These are phyloP conservation scores for Hypoxylon perforatum DNA, from an alignment of 495 filamentous ascomycete species.

Conservation along the genomic window DNA sequence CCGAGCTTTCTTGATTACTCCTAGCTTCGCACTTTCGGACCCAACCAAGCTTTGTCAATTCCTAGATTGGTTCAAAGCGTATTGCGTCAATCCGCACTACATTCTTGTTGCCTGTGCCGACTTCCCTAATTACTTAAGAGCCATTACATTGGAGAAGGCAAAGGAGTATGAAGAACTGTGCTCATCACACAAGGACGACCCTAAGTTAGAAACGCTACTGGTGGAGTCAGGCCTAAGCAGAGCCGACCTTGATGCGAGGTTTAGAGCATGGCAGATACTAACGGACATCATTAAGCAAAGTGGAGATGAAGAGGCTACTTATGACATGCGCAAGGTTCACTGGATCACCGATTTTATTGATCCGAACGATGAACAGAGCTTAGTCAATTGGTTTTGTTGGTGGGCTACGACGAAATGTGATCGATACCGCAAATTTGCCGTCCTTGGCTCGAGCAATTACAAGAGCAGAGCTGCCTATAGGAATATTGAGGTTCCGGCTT, in stretches of 20 bases:
- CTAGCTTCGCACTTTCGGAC: constrained; percentile 68
- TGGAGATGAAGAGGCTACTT: constrained; percentile 41
- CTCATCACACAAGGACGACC: constrained; percentile 9
- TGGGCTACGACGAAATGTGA: constrained; percentile 61
- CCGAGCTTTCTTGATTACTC: constrained; percentile 69
- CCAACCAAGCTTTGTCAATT: constrained; percentile 61
- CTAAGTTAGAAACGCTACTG: constrained; percentile 24
- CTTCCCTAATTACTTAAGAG: constrained; percentile 55
- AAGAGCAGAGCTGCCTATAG: constrained; percentile 49
- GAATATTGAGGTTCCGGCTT: constrained; percentile 52
- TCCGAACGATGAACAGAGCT: constrained; percentile 62
- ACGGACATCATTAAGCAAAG: constrained; percentile 35
- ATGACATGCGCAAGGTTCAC: constrained; percentile 53
- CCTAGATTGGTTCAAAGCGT: constrained; percentile 66
- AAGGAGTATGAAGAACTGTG: constrained; percentile 43
- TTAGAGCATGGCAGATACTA: constrained; percentile 36
- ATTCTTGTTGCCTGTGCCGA: constrained; percentile 49
- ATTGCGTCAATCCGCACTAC: constrained; percentile 38
- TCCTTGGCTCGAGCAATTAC: constrained; percentile 54
- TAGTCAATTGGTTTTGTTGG: constrained; percentile 65
- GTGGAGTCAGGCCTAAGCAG: constrained; percentile 23
- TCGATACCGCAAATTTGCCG: constrained; percentile 58
- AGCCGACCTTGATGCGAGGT: constrained; percentile 38
- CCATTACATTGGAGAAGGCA: constrained; percentile 54
- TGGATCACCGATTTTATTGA: constrained; percentile 58